phyloP scores from a whole-genome alignment of 2,329 filamentous ascomycete genomes.

The Fusarium sp. region DNA sequence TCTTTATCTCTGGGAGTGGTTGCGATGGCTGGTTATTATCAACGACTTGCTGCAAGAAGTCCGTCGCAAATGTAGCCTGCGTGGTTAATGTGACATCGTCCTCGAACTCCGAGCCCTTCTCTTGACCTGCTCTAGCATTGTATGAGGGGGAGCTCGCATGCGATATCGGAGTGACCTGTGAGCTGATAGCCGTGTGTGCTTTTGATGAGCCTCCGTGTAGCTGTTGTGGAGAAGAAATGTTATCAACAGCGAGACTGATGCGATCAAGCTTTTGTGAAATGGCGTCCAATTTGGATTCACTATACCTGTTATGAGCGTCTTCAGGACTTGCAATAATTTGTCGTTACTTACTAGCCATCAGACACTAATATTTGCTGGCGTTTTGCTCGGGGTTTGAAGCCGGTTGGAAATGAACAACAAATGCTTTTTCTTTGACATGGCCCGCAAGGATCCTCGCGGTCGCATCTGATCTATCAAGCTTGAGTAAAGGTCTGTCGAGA shows the following conservation, averaged over 20 bases:
- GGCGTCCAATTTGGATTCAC: constrained; percentile 7
- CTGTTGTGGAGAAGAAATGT: not conserved
- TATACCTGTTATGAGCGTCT: fast-evolving
- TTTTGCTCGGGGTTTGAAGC: constrained; percentile 15
- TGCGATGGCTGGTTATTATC: constrained; percentile 1
- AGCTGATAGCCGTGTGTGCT: not conserved
- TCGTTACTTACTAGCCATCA: constrained; percentile 2
- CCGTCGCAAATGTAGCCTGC: constrained; percentile 4
- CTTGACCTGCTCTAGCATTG: fast-evolving
- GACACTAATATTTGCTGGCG: not conserved
- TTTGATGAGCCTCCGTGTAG: not conserved
- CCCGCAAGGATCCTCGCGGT: constrained; percentile 11
- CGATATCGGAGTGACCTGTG: not conserved
- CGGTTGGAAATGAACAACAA: constrained; percentile 7
- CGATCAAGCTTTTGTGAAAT: constrained; percentile 14
- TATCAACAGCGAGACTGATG: constrained; percentile 12
- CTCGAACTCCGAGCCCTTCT: not conserved
- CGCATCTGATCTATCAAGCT: constrained; percentile 1
- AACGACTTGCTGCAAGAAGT: constrained; percentile 8
- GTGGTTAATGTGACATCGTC: constrained; percentile 9
- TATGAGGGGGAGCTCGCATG: not conserved
- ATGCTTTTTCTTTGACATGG: constrained; percentile 9
- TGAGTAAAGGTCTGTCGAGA: not conserved
- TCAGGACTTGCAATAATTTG: too few relatives aligned
- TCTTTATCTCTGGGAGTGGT: not conserved